Evolutionary conservation across 2,329 filamentous ascomycete species (phyloP).

Genomic region (Dactylonectria macrodidyma): DNA sequence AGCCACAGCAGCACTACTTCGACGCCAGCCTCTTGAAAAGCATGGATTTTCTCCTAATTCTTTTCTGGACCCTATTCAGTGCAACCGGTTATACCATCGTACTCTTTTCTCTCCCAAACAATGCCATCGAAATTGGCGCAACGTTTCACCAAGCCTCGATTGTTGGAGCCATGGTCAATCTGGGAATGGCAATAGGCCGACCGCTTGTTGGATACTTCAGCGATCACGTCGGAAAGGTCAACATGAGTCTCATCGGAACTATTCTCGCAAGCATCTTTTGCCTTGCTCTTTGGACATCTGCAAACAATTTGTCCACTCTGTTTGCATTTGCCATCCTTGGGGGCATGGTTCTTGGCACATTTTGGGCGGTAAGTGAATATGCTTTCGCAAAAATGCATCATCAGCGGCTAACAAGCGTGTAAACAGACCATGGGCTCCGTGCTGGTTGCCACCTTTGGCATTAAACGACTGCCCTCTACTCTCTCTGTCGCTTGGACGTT

Average conservation of each 20-base stretch:
- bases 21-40: constrained; percentile 13
- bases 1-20: background rate
- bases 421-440: no score
- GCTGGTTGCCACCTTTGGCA: no score
- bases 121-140: constrained; percentile 19
- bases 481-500: no score
- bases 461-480: no score
- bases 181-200: constrained; percentile 15
- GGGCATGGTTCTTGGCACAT: constrained; percentile 22
- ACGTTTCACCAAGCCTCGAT: constrained; percentile 27
- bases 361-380: constrained; percentile 9
- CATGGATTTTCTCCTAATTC: constrained; percentile 21
- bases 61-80: constrained; percentile 22
- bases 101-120: constrained; percentile 25
- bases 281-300: constrained; percentile 27
- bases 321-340: constrained; percentile 18
- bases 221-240: constrained; percentile 26
- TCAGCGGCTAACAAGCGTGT: no score
- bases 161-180: constrained; percentile 21
- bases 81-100: constrained; percentile 24
- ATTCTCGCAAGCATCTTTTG: constrained; percentile 16
- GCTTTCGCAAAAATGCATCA: no score
- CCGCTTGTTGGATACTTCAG: constrained; percentile 28
- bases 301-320: constrained; percentile 5
- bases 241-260: constrained; percentile 20